Percentiles rank a stretch among this genome's conserved stretches.
These are phyloP conservation scores for Glebionis coronaria DNA, from an alignment of 129 eudicot genomes.

Conservation along the genomic window DNA sequence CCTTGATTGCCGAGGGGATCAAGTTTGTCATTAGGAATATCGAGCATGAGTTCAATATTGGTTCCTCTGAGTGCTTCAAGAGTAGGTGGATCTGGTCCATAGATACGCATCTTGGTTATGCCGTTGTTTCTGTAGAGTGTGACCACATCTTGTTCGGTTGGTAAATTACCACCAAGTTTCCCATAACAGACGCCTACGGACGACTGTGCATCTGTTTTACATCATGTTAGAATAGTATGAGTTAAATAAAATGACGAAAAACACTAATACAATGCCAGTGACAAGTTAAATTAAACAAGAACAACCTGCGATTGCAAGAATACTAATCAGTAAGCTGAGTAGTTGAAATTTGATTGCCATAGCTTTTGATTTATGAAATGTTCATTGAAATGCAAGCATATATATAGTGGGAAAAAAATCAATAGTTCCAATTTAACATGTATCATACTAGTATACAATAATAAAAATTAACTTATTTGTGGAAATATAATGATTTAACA, in stretches of 20 bases:
- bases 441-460: background rate
- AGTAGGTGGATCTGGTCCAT: slow-evolving; percentile 30
- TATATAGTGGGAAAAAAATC: slow-evolving; percentile 22
- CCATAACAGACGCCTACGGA: slow-evolving; percentile 60
- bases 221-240: too few relatives aligned
- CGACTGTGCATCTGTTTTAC: slow-evolving; percentile 40
- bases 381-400: slow-evolving; percentile 9
- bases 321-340: slow-evolving; percentile 11
- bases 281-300: background rate
- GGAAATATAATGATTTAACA: background rate
- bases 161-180: slow-evolving; percentile 31
- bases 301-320: slow-evolving; percentile 26
- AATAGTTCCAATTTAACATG: background rate
- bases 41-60: slow-evolving; percentile 48
- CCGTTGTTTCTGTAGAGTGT: too few relatives aligned
- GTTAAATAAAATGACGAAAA: too few relatives aligned
- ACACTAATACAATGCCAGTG: background rate
- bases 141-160: slow-evolving; percentile 35
- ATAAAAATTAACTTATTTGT: background rate
- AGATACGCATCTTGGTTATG: too few relatives aligned
- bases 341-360: slow-evolving; percentile 25
- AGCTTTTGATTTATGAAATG: slow-evolving; percentile 15
- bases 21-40: slow-evolving; percentile 32
- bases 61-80: slow-evolving; percentile 50
- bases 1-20: slow-evolving; percentile 22